phyloP scores from a whole-genome alignment of 139 green algal species.

The Picochlorum sp. region DNA sequence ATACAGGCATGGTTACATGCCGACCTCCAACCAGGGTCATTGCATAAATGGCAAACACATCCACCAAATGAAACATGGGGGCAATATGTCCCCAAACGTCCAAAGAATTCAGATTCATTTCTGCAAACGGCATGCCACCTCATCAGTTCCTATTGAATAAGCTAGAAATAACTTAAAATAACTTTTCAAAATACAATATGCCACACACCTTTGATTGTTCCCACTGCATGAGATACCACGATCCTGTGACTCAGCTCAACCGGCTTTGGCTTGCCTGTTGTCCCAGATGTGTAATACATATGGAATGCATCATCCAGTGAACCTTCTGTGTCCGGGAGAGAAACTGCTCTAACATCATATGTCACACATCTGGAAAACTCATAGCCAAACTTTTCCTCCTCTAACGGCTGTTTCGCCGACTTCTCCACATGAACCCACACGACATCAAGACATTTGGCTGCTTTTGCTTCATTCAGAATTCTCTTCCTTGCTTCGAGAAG shows the following conservation, averaged over 20 bases:
- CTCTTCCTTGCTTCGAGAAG: constrained; percentile 7
- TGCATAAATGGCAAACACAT: constrained; percentile 83
- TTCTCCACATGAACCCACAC: not conserved
- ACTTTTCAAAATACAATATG: constrained; percentile 16
- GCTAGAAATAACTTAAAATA: not conserved
- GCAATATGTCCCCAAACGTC: constrained; percentile 83
- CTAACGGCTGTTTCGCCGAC: not conserved
- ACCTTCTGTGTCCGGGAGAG: constrained; percentile 6
- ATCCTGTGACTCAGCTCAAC: constrained; percentile 45
- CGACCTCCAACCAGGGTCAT: constrained; percentile 70
- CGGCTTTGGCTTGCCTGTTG: constrained; percentile 47
- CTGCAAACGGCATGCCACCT: too few species aligned
- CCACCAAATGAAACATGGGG: constrained; percentile 90
- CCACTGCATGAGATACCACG: constrained; percentile 64
- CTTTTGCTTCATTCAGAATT: too few species aligned
- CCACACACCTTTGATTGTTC: constrained; percentile 49
- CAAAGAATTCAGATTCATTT: constrained; percentile 58
- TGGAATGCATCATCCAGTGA: constrained; percentile 33
- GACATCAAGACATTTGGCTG: not conserved
- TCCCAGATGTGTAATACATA: constrained; percentile 80
- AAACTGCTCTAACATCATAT: not conserved
- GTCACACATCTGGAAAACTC: not conserved
- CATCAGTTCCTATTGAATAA: not conserved
- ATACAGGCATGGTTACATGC: constrained; percentile 62
- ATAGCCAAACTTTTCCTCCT: constrained; percentile 1